Percentiles rank a stretch among this genome's conserved stretches.
phyloP scores from a whole-genome alignment of 805 yeast species.

The Cyberlindnera euphorbiiphila region DNA sequence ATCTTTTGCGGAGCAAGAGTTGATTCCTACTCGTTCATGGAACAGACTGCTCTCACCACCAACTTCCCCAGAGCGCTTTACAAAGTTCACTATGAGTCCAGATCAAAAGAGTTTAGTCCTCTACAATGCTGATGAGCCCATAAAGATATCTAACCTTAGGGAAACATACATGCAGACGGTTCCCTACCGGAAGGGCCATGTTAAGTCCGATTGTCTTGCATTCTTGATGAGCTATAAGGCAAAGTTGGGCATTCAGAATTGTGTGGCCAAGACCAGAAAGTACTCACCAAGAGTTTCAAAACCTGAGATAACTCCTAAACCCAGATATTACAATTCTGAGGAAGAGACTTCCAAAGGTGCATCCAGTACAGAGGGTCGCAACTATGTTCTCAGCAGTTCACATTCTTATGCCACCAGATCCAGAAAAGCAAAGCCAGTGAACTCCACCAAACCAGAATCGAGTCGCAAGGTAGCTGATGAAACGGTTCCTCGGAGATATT shows the following conservation, averaged over 20 bases:
- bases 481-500: conserved; percentile 5
- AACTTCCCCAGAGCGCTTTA: conserved; percentile 16
- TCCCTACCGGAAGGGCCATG: conserved; percentile 4
- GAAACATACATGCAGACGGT: conserved; percentile 1
- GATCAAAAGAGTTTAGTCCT: too few relatives aligned
- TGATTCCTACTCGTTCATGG: too few relatives aligned
- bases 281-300: conserved; percentile 2
- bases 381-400: background rate
- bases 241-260: background rate
- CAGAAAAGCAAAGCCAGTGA: conserved; percentile 2
- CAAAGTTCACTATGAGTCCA: too few relatives aligned
- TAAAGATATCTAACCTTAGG: too few relatives aligned
- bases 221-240: conserved; percentile 5
- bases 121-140: too few relatives aligned
- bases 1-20: too few relatives aligned
- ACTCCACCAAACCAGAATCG: background rate
- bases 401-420: conserved; percentile 19
- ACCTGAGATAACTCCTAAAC: background rate
- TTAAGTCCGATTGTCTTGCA: conserved; percentile 1
- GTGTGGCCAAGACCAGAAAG: conserved; percentile 1
- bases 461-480: background rate
- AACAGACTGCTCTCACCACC: conserved; percentile 20
- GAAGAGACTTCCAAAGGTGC: conserved; percentile 3
- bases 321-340: conserved; percentile 6
- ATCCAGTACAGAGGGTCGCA: background rate